Evolutionary conservation across 225 moss, liverwort and hornwort genomes (phyloP), one percentile per base, ranked within the genome.

Genomic region (Marchantia polymorpha): DNA sequence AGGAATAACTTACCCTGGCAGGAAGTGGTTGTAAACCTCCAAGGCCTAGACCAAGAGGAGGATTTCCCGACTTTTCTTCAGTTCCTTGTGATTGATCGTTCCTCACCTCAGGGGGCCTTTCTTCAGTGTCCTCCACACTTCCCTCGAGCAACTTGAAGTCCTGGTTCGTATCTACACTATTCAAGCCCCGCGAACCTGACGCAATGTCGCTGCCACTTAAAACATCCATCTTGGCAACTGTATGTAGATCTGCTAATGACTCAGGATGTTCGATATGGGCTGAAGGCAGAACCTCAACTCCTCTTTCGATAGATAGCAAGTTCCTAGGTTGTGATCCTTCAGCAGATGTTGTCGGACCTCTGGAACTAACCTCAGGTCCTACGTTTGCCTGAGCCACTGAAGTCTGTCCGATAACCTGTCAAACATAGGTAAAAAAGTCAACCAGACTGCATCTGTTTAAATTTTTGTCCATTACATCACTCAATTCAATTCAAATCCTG

Each of bases 41-140:
- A 83, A 93, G 90, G 76, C 95, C 97, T 77, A 97, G 87, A 77
- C 99, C 99, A 85, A 90, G 84, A 23, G 93, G 93, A 81, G 89
- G 77, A 79, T 79, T 83, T n/a, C 78, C 69, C 74, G 64, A 48
- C 59, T 29, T 78, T 66, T 71, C 83, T 80, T 79, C 86, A 81
- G 77, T 84, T n/a, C 39, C 83, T 83, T 88, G 89, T 75, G 76
- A 79, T 69, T 85, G 81, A 86, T 79, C 68, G 74, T 80, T 81
- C 84, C 58, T 80, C 76, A 19, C 74, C 80, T 81, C 56, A 30
- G 51, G 52, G 59, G 29, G 39, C 31, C 64, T 58, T 56, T 50
- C 76, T 27, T 73, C 60, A 68, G 25, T 10, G 1, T 77, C 49
- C 0, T 56, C 56, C 27, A 22, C 5, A 27, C 56, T 30, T 19